Percentiles rank a stretch among this genome's conserved stretches.
These are phyloP conservation scores for Neurospora sp. DNA, from an alignment of 495 filamentous ascomycete species.

Conservation along the genomic window DNA sequence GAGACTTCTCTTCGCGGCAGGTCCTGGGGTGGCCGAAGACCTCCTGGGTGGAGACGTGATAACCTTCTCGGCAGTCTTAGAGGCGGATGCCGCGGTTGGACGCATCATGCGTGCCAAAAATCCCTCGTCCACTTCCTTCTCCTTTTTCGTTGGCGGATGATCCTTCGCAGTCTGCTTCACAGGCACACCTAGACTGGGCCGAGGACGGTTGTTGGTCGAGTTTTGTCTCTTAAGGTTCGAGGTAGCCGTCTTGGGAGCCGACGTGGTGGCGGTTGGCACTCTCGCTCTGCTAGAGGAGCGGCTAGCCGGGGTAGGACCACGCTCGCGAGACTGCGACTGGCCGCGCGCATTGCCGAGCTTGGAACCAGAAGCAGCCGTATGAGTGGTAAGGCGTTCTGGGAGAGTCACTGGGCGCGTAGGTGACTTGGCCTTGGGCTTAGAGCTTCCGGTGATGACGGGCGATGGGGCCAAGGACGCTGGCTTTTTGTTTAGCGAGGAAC, in stretches of 20 bases:
- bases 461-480: constrained; percentile 24
- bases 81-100: constrained; percentile 69
- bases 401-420: constrained; percentile 54
- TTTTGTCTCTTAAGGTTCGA: constrained; percentile 30
- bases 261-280: constrained; percentile 18
- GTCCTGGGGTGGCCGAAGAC: constrained; percentile 14
- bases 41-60: constrained; percentile 32
- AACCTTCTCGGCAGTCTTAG: constrained; percentile 64
- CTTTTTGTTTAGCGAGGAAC: constrained; percentile 21
- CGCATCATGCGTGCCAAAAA: constrained; percentile 93
- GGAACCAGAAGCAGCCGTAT: constrained; percentile 50
- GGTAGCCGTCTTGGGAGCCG: constrained; percentile 6
- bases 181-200: constrained; percentile 41
- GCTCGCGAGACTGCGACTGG: constrained; percentile 28
- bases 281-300: constrained; percentile 39
- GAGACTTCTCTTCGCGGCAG: constrained; percentile 3
- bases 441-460: constrained; percentile 30
- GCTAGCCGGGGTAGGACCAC: constrained; percentile 17
- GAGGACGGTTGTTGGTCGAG: constrained; percentile 30
- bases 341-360: constrained; percentile 33
- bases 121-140: constrained; percentile 51
- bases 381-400: constrained; percentile 50
- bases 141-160: constrained; percentile 28
- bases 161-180: constrained; percentile 34
- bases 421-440: constrained; percentile 53